A percentile compares a stretch with the other conserved stretches of the same genome.
Evolutionary conservation across 2,329 filamentous ascomycete genomes (phyloP).

Genomic region (Cladophialophora carrionii): DNA sequence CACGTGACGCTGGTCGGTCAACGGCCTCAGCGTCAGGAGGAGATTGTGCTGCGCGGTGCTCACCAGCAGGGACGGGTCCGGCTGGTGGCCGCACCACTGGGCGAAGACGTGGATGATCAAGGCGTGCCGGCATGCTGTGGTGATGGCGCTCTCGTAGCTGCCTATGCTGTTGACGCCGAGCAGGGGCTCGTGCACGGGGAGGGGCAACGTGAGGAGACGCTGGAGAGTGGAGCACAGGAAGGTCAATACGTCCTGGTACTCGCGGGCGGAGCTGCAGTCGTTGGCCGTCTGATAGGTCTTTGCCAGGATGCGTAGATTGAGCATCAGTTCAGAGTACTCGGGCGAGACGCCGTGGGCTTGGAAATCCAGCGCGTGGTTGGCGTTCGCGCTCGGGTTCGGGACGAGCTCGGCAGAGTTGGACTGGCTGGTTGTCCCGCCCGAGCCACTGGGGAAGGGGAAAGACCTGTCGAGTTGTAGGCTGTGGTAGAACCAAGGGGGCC

Average conservation of each 20-base stretch:
- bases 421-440: neutral
- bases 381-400: slow-evolving; percentile 10
- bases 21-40: slow-evolving; percentile 9
- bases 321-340: slow-evolving; percentile 19
- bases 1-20: slow-evolving; percentile 60
- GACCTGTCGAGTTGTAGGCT: slow-evolving; percentile 8
- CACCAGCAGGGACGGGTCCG: slow-evolving; percentile 19
- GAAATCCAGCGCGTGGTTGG: slow-evolving; percentile 12
- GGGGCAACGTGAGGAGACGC: slow-evolving; percentile 18
- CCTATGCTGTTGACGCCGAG: neutral
- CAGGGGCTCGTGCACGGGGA: slow-evolving; percentile 8
- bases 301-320: slow-evolving; percentile 20
- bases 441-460: neutral
- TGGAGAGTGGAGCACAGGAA: slow-evolving; percentile 18
- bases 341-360: slow-evolving; percentile 12
- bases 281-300: slow-evolving; percentile 19
- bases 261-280: slow-evolving; percentile 16
- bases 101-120: slow-evolving; percentile 21
- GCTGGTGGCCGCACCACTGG: slow-evolving; percentile 19
- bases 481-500: slow-evolving; percentile 18
- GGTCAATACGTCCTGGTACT: slow-evolving; percentile 20
- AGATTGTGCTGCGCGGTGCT: slow-evolving; percentile 20
- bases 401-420: neutral
- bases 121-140: slow-evolving; percentile 17
- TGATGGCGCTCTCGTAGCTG: slow-evolving; percentile 14